Evolutionary conservation across 179 eudicot genomes (phyloP).

Genomic region (Silene coronaria): DNA sequence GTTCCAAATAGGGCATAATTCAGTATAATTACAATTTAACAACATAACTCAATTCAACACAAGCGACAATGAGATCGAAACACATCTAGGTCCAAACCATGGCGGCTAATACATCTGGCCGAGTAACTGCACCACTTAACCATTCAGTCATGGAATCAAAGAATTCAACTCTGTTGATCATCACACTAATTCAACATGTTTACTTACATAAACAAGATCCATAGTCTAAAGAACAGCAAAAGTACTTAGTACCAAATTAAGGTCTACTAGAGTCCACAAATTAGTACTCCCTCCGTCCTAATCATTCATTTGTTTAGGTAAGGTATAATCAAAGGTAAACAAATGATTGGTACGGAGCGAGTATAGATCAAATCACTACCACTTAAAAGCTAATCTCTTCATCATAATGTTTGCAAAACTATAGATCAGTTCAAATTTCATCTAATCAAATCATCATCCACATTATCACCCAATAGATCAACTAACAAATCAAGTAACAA

Average conservation of each 20-base stretch:
- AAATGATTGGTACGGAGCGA: no score
- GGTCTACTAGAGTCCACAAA: not conserved
- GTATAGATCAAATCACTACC: not conserved
- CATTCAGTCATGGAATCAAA: slow-evolving; percentile 1
- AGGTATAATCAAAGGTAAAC: no score
- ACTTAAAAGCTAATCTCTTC: no score
- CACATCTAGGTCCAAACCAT: not conserved
- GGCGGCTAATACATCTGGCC: not conserved
- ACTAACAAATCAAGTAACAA: not conserved
- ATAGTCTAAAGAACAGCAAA: not conserved
- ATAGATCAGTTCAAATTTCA: no score
- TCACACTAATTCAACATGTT: not conserved
- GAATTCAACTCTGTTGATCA: not conserved
- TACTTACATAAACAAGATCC: not conserved
- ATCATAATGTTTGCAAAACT: no score
- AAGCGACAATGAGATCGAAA: not conserved
- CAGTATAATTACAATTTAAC: no score
- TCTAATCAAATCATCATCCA: not conserved
- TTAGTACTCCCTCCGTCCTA: no score
- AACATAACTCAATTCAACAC: no score
- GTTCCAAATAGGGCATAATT: no score
- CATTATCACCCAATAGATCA: not conserved
- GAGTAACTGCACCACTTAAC: not conserved
- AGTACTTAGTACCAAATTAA: not conserved
- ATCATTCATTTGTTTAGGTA: no score